Conservation (phyloP, 208 protist species). For the Eutreptiella sp. region DNA sequence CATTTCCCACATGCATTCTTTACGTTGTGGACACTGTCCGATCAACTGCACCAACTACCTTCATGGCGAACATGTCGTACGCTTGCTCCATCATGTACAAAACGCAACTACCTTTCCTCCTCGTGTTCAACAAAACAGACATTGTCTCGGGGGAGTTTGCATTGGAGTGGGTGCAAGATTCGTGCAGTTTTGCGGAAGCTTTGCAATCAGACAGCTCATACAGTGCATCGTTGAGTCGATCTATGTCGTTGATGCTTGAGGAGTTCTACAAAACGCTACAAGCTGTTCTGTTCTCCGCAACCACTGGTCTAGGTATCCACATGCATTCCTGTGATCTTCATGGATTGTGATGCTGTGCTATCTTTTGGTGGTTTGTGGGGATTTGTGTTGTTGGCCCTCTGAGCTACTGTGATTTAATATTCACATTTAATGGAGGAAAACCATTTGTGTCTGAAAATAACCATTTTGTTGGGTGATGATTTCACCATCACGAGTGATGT, state of each 20-base stretch:
- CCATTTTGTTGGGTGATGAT: no score
- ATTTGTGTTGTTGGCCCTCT: no score
- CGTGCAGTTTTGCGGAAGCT: constrained; percentile 67
- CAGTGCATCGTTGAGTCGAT: constrained; percentile 75
- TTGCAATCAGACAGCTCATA: constrained; percentile 65
- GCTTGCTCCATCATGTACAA: constrained; percentile 97
- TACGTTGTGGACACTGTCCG: constrained; percentile 96
- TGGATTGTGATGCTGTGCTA: neutral
- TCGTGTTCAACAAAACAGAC: constrained; percentile 98
- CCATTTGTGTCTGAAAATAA: no score
- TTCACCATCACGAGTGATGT: no score
- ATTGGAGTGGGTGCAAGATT: constrained; percentile 88
- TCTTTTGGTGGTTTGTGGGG: no score
- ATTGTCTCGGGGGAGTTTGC: constrained; percentile 69
- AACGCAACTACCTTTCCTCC: constrained; percentile 90
- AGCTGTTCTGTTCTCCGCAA: constrained; percentile 82
- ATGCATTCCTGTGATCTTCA: neutral
- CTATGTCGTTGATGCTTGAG: constrained; percentile 91
- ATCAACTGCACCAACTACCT: constrained; percentile 85
- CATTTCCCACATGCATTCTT: constrained; percentile 86
- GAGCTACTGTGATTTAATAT: no score
- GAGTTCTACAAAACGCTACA: constrained; percentile 90
- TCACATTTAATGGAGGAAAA: no score
- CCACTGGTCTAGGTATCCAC: constrained; percentile 48
- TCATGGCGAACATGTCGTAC: constrained; percentile 99